A percentile compares a stretch with the other conserved stretches of the same genome.
These are phyloP conservation scores for Aspergillus phoenicis DNA, from an alignment of 2,329 filamentous ascomycete genomes.

Conservation along the genomic window DNA sequence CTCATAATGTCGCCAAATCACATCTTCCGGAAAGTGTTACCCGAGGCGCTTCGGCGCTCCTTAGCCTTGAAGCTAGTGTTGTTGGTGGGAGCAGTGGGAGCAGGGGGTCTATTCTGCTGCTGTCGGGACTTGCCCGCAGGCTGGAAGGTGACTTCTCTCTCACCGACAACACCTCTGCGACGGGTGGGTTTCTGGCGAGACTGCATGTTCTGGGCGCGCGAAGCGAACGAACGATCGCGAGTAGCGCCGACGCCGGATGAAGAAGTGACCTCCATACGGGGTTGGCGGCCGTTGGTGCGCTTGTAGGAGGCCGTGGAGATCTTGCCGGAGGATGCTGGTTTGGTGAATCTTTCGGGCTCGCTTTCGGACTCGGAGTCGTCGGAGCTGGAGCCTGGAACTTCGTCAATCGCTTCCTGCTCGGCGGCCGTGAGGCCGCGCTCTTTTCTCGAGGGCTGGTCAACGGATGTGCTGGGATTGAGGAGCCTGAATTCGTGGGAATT, in stretches of 20 bases:
- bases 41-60: conserved; percentile 53
- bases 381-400: conserved; percentile 47
- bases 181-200: conserved; percentile 37
- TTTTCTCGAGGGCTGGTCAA: conserved; percentile 32
- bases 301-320: conserved; percentile 61
- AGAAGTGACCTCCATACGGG: conserved; percentile 61
- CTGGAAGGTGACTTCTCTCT: conserved; percentile 63
- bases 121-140: conserved; percentile 51
- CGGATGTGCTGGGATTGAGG: conserved; percentile 81
- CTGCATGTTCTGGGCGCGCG: conserved; percentile 53
- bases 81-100: conserved; percentile 8
- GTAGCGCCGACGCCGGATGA: conserved; percentile 49
- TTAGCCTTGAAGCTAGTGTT: conserved; percentile 35
- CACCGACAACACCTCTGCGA: conserved; percentile 45
- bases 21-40: conserved; percentile 52
- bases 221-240: conserved; percentile 60
- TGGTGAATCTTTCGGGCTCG: conserved; percentile 32
- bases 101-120: conserved; percentile 13
- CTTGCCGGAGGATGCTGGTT: conserved; percentile 40
- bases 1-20: conserved; percentile 26
- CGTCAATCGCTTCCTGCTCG: conserved; percentile 62
- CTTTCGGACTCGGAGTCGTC: conserved; percentile 39
- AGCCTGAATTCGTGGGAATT: conserved; percentile 80
- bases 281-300: conserved; percentile 52
- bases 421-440: conserved; percentile 62